Conservation (phyloP, 441 rosid genomes). For the Pelargonium myrrhifolium region DNA sequence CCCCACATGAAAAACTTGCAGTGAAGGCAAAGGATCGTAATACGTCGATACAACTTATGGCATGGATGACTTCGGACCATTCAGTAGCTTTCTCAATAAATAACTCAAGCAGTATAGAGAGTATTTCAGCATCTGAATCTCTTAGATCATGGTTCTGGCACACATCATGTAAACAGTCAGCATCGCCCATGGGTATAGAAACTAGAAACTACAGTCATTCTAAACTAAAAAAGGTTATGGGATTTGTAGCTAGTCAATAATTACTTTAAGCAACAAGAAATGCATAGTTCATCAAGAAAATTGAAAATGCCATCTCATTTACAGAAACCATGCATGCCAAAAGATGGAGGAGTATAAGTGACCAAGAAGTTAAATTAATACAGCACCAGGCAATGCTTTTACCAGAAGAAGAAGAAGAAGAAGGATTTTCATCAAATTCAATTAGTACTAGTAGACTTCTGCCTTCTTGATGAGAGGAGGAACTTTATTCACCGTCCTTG, state of each 20-base stretch:
- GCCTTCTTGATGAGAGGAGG: neutral
- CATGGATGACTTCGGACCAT: slow-evolving; percentile 70
- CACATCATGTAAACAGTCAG: slow-evolving; percentile 24
- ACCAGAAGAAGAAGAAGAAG: no score
- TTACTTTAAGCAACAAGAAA: neutral
- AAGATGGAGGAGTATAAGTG: neutral
- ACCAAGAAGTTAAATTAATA: neutral
- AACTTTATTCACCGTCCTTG: neutral
- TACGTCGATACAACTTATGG: slow-evolving; percentile 71
- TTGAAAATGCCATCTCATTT: neutral
- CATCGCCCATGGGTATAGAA: slow-evolving; percentile 5
- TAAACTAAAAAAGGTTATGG: neutral
- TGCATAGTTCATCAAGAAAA: slow-evolving; percentile 1
- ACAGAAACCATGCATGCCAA: neutral
- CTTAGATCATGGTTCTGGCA: slow-evolving; percentile 65
- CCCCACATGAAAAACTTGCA: slow-evolving; percentile 54
- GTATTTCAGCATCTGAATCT: slow-evolving; percentile 78
- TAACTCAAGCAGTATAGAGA: slow-evolving; percentile 64
- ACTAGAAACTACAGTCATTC: slow-evolving; percentile 5
- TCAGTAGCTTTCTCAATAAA: slow-evolving; percentile 65
- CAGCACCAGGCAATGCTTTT: no score
- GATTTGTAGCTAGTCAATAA: neutral
- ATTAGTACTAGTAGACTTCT: neutral
- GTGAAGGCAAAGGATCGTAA: slow-evolving; percentile 66
- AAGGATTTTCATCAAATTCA: neutral